Percentiles rank a stretch among this genome's conserved stretches.
These are phyloP conservation scores for Lactarius evosmus DNA, from an alignment of 768 basidiomycete genomes.

Conservation along the genomic window DNA sequence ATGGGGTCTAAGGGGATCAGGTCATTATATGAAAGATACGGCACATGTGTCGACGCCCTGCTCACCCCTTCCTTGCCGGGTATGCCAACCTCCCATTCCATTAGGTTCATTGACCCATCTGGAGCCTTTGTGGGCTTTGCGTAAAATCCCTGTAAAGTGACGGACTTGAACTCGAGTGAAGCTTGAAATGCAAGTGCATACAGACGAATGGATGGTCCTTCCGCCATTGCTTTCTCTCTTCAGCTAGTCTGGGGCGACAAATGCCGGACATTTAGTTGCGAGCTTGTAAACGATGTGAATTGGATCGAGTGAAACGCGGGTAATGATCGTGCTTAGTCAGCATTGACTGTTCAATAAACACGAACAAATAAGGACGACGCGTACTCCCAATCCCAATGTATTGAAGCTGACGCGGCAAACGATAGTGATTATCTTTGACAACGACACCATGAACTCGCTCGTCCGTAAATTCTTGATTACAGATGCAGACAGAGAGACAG, in stretches of 20 bases:
- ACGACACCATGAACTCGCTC: constrained; percentile 63
- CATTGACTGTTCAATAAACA: constrained; percentile 7
- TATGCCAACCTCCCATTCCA: constrained; percentile 99
- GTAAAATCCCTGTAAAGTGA: constrained; percentile 78
- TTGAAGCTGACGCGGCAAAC: constrained; percentile 16
- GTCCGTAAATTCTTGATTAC: constrained; percentile 63
- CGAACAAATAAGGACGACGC: constrained; percentile 24
- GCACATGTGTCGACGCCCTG: constrained; percentile 25
- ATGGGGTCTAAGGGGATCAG: constrained; percentile 65
- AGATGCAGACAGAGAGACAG: constrained; percentile 46
- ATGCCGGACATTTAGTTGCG: constrained; percentile 73
- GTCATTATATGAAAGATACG: background rate
- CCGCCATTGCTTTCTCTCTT: constrained; percentile 98
- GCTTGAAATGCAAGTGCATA: constrained; percentile 25
- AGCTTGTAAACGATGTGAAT: background rate
- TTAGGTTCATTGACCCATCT: constrained; percentile 93
- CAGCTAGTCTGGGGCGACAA: constrained; percentile 86
- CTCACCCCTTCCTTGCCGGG: constrained; percentile 87
- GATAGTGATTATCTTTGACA: background rate
- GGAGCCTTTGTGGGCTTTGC: constrained; percentile 87
- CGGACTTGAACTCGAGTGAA: constrained; percentile 5
- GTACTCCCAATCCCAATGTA: background rate
- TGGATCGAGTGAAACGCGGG: constrained; percentile 1
- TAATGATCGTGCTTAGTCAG: background rate
- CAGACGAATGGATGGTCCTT: constrained; percentile 98